Evolutionary conservation across 2,329 filamentous ascomycete species (phyloP).

Genomic region (Colletotrichum viniferum): DNA sequence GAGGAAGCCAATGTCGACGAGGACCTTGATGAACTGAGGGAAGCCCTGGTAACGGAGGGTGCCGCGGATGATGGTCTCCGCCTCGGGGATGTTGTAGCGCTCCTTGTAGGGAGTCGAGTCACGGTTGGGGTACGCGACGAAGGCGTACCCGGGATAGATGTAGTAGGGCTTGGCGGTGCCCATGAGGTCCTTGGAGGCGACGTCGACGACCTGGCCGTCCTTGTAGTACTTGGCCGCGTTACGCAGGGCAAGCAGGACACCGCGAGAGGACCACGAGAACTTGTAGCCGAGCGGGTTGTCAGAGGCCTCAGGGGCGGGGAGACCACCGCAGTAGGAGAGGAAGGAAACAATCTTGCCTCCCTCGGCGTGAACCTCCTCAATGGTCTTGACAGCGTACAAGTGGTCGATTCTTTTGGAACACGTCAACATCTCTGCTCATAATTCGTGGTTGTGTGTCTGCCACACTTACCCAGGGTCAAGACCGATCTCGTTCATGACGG

Average conservation of each 20-base stretch:
- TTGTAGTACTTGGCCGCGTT: constrained; percentile 86
- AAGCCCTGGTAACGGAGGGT: constrained; percentile 83
- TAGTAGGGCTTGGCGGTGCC: constrained; percentile 84
- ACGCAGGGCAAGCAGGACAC: constrained; percentile 84
- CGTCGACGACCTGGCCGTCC: constrained; percentile 75
- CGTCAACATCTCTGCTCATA: background rate
- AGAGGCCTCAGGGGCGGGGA: constrained; percentile 73
- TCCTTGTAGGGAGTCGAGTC: constrained; percentile 88
- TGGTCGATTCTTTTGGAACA: constrained; percentile 64
- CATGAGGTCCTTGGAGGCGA: constrained; percentile 76
- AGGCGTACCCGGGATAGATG: constrained; percentile 87
- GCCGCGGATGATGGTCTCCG: constrained; percentile 80
- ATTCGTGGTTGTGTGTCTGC: background rate
- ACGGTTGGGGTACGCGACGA: constrained; percentile 92
- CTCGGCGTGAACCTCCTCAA: constrained; percentile 82
- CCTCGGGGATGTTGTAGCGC: constrained; percentile 91
- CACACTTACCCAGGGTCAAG: constrained; percentile 38
- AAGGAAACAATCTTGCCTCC: constrained; percentile 88
- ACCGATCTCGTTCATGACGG: constrained; percentile 97
- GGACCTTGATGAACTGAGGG: constrained; percentile 84
- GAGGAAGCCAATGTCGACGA: constrained; percentile 91
- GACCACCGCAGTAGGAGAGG: constrained; percentile 83
- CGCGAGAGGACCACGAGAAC: constrained; percentile 81
- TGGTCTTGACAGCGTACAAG: constrained; percentile 83
- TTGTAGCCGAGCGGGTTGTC: constrained; percentile 95